These are phyloP conservation scores for Lupinus albus DNA, from an alignment of 306 rosid species.

Conservation along the genomic window DNA sequence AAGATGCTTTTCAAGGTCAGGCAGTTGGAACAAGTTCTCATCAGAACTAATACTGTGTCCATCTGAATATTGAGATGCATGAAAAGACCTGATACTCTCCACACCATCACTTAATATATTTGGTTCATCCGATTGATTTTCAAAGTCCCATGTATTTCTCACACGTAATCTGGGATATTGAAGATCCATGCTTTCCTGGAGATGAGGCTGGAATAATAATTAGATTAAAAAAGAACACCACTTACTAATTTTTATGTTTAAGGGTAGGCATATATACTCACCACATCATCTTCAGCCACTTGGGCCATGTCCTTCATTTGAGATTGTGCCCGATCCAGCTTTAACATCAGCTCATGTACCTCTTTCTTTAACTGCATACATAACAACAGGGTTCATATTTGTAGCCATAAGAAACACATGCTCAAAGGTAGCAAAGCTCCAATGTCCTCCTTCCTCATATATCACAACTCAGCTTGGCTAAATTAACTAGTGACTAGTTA, in stretches of 20 bases:
- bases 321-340: slow-evolving; percentile 73
- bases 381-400: too few relatives aligned
- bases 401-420: slow-evolving; percentile 28
- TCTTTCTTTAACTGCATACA: slow-evolving; percentile 80
- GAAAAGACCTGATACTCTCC: slow-evolving; percentile 64
- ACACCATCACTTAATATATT: slow-evolving; percentile 37
- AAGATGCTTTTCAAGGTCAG: slow-evolving; percentile 63
- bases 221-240: slow-evolving; percentile 22
- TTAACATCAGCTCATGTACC: slow-evolving; percentile 59
- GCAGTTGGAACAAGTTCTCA: slow-evolving; percentile 65
- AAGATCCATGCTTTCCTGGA: slow-evolving; percentile 58
- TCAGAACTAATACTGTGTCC: slow-evolving; percentile 72
- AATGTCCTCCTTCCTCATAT: not conserved
- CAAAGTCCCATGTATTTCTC: slow-evolving; percentile 63
- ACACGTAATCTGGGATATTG: slow-evolving; percentile 66
- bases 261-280: slow-evolving; percentile 42
- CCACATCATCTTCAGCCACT: slow-evolving; percentile 62
- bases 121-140: slow-evolving; percentile 50
- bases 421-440: slow-evolving; percentile 13
- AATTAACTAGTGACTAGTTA: too few relatives aligned
- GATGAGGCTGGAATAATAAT: slow-evolving; percentile 37
- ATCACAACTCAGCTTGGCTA: too few relatives aligned
- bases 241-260: slow-evolving; percentile 27
- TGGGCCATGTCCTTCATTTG: slow-evolving; percentile 73
- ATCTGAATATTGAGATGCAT: slow-evolving; percentile 76